Evolutionary conservation across 2,329 filamentous ascomycete genomes (phyloP).

Genomic region (Thelonectria blattea): DNA sequence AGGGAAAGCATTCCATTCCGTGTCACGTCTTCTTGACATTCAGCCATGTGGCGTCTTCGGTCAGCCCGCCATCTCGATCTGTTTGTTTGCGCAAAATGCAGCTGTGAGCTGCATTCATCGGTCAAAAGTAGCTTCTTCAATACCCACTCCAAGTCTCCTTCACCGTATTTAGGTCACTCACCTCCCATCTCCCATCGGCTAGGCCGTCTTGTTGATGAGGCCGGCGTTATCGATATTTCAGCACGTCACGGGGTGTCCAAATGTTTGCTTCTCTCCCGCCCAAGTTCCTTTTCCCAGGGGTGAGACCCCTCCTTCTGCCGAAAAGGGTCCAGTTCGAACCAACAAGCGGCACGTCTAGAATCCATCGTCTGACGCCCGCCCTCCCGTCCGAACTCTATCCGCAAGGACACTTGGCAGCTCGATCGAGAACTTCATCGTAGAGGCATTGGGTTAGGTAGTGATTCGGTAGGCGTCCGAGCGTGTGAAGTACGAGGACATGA

Average conservation of each 20-base stretch:
- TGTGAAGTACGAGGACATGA: neutral
- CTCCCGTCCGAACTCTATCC: neutral
- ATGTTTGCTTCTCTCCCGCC: neutral
- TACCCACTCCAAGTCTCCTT: neutral
- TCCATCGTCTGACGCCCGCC: slow-evolving; percentile 16
- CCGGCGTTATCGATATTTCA: slow-evolving; percentile 11
- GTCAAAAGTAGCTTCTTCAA: neutral
- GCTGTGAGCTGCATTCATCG: neutral
- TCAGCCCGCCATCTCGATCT: slow-evolving; percentile 5
- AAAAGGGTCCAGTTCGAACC: slow-evolving; percentile 19
- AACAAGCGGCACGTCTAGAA: slow-evolving; percentile 12
- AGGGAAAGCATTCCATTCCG: slow-evolving; percentile 10
- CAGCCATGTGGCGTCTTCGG: slow-evolving; percentile 9
- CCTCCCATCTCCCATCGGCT: neutral
- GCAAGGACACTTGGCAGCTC: neutral
- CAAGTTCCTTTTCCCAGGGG: no score
- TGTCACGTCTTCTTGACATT: slow-evolving; percentile 3
- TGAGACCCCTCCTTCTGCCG: slow-evolving; percentile 6
- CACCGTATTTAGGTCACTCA: neutral
- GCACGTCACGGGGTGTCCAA: slow-evolving; percentile 17
- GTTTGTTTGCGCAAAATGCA: neutral
- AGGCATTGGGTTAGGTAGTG: neutral
- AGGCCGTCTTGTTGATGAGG: slow-evolving; percentile 15
- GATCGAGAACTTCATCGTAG: neutral
- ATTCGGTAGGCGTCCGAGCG: neutral